These are phyloP conservation scores for Dothideomycetes sp. DNA, from an alignment of 2,329 filamentous ascomycete species.

Conservation along the genomic window DNA sequence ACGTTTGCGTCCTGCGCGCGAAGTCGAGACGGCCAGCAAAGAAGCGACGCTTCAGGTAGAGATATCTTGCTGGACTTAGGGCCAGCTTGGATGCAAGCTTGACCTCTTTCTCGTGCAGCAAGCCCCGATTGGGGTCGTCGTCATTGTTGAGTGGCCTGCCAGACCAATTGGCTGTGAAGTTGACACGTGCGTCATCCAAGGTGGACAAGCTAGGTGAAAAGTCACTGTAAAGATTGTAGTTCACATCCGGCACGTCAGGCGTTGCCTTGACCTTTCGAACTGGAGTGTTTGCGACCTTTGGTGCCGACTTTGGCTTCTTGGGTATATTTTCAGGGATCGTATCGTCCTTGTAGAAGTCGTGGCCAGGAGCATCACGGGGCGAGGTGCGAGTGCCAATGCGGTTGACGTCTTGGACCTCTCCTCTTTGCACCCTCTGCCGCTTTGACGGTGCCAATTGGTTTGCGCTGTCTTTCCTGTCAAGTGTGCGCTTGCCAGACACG, in stretches of 20 bases:
- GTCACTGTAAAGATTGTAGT: constrained; percentile 47
- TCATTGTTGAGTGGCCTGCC: constrained; percentile 66
- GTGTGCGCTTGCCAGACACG: not conserved
- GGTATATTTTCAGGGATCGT: no score
- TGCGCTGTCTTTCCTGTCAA: not conserved
- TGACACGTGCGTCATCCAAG: constrained; percentile 51
- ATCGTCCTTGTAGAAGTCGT: no score
- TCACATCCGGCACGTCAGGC: constrained; percentile 74
- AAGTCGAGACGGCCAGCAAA: constrained; percentile 66
- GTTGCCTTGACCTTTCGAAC: constrained; percentile 38
- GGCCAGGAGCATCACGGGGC: constrained; percentile 3
- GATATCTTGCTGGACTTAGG: constrained; percentile 76
- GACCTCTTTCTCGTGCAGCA: constrained; percentile 71
- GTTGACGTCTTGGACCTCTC: not conserved
- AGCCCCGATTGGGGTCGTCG: constrained; percentile 55
- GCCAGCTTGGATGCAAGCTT: constrained; percentile 66
- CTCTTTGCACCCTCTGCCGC: not conserved
- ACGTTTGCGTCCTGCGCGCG: constrained; percentile 57
- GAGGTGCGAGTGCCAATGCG: constrained; percentile 7
- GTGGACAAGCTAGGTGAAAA: constrained; percentile 59
- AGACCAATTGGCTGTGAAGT: constrained; percentile 80
- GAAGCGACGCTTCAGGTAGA: constrained; percentile 87
- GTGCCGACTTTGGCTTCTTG: constrained; percentile 22
- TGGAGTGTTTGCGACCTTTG: constrained; percentile 19
- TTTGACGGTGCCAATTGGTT: not conserved